Evolutionary conservation across 192 early-diverging fungal genomes (phyloP).

Genomic region (Coemansia sp.): DNA sequence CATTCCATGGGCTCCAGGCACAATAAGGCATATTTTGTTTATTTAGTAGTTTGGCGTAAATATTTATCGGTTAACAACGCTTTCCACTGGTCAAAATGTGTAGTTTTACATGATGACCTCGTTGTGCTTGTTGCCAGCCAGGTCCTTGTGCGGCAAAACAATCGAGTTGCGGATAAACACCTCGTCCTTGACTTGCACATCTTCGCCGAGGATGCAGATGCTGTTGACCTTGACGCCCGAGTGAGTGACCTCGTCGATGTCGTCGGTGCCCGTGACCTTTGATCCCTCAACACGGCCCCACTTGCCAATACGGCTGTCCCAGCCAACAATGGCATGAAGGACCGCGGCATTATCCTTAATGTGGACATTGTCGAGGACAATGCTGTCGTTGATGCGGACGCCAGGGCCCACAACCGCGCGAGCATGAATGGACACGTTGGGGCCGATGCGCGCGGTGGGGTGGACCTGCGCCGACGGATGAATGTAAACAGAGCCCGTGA

Average conservation of each 20-base stretch:
- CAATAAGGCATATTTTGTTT: constrained; percentile 2
- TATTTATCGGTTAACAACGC: background rate
- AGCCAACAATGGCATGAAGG: constrained; percentile 86
- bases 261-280: constrained; percentile 60
- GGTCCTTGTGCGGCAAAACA: constrained; percentile 96
- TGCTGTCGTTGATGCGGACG: constrained; percentile 89
- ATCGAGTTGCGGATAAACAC: constrained; percentile 94
- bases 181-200: constrained; percentile 91
- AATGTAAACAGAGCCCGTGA: constrained; percentile 90
- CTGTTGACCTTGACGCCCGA: constrained; percentile 90
- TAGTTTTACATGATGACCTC: constrained; percentile 87
- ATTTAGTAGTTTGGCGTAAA: background rate
- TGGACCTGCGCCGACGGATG: constrained; percentile 92
- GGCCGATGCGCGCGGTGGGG: constrained; percentile 91
- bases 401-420: constrained; percentile 86
- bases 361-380: constrained; percentile 89
- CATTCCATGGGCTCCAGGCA: constrained; percentile 27
- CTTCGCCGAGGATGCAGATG: constrained; percentile 89
- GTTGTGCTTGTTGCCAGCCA: constrained; percentile 84
- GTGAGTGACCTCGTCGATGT: constrained; percentile 75
- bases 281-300: constrained; percentile 95
- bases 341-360: constrained; percentile 89
- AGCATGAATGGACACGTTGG: constrained; percentile 93
- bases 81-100: too few species aligned
- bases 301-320: constrained; percentile 89